Percentiles rank a stretch among this genome's conserved stretches.
Evolutionary conservation across 2,329 filamentous ascomycete species (phyloP).

Genomic region (Fusarium praegraminearum): DNA sequence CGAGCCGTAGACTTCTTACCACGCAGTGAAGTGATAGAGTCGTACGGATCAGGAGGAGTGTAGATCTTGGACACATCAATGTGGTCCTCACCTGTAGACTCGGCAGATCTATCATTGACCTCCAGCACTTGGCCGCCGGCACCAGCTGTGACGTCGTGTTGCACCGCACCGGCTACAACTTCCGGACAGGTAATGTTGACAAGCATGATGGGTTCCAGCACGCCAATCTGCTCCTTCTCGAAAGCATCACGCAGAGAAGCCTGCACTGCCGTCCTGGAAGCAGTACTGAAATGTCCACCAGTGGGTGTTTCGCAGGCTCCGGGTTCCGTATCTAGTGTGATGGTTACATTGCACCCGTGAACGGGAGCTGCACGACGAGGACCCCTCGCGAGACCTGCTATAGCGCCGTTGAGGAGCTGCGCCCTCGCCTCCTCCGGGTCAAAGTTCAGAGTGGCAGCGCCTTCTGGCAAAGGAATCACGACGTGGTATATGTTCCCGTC

Average conservation of each 20-base stretch:
- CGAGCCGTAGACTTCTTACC: conserved; percentile 63
- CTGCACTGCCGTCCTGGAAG: conserved; percentile 72
- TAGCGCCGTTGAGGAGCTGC: conserved; percentile 80
- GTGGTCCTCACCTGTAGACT: conserved; percentile 51
- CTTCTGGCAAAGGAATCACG: conserved; percentile 64
- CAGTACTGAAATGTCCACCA: conserved; percentile 75
- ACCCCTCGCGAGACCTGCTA: conserved; percentile 86
- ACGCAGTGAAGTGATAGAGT: conserved; percentile 68
- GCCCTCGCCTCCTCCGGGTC: conserved; percentile 64
- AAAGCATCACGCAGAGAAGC: conserved; percentile 74
- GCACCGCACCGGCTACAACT: conserved; percentile 80
- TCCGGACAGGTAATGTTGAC: conserved; percentile 90
- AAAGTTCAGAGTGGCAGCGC: conserved; percentile 61
- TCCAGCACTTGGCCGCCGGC: conserved; percentile 80
- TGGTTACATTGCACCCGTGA: conserved; percentile 77
- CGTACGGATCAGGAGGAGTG: conserved; percentile 86
- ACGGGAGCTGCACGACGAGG: conserved; percentile 84
- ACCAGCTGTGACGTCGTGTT: conserved; percentile 82
- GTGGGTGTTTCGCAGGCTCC: conserved; percentile 69
- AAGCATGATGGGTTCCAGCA: conserved; percentile 96
- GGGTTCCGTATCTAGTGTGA: conserved; percentile 74
- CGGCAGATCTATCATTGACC: conserved; percentile 67
- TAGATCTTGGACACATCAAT: conserved; percentile 85
- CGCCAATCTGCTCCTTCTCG: conserved; percentile 65
- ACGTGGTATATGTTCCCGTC: conserved; percentile 78